phyloP scores from a whole-genome alignment of 2,329 filamentous ascomycete species.

The Cladosporium sp. region DNA sequence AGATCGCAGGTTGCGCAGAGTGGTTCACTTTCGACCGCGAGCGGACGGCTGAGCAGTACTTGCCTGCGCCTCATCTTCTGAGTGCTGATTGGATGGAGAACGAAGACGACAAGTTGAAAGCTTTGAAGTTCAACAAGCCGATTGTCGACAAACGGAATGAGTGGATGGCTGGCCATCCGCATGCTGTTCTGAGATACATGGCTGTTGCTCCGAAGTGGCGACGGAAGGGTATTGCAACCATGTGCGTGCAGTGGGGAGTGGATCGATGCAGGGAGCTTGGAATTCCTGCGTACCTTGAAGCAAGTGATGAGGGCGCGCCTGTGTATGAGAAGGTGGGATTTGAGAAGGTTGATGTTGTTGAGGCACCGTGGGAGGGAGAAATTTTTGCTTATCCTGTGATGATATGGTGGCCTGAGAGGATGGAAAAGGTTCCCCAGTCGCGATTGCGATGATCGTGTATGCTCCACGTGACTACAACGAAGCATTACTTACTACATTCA shows the following conservation, averaged over 20 bases:
- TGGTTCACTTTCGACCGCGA: slow-evolving; percentile 30
- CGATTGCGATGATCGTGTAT: not conserved
- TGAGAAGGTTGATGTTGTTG: slow-evolving; percentile 28
- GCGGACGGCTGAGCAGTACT: slow-evolving; percentile 24
- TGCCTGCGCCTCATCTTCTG: slow-evolving; percentile 23
- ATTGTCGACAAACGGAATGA: slow-evolving; percentile 24
- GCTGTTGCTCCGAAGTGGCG: slow-evolving; percentile 39
- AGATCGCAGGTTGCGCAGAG: slow-evolving; percentile 29
- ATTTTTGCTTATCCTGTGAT: slow-evolving; percentile 25
- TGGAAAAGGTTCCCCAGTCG: slow-evolving; percentile 10
- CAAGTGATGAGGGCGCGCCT: slow-evolving; percentile 36
- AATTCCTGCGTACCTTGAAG: slow-evolving; percentile 41
- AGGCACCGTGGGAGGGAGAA: slow-evolving; percentile 21
- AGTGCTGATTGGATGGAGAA: slow-evolving; percentile 26
- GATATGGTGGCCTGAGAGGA: slow-evolving; percentile 31
- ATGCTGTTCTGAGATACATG: slow-evolving; percentile 36
- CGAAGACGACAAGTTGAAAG: slow-evolving; percentile 16
- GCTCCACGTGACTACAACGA: not conserved
- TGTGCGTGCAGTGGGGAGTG: slow-evolving; percentile 43
- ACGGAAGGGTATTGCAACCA: slow-evolving; percentile 39
- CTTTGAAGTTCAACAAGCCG: slow-evolving; percentile 18
- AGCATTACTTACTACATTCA: not conserved
- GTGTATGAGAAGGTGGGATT: slow-evolving; percentile 44
- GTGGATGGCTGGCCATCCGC: slow-evolving; percentile 27
- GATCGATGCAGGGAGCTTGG: slow-evolving; percentile 40